These are phyloP conservation scores for Thecaphora thlaspeos DNA, from an alignment of 1,284 basidiomycete genomes.

Conservation along the genomic window DNA sequence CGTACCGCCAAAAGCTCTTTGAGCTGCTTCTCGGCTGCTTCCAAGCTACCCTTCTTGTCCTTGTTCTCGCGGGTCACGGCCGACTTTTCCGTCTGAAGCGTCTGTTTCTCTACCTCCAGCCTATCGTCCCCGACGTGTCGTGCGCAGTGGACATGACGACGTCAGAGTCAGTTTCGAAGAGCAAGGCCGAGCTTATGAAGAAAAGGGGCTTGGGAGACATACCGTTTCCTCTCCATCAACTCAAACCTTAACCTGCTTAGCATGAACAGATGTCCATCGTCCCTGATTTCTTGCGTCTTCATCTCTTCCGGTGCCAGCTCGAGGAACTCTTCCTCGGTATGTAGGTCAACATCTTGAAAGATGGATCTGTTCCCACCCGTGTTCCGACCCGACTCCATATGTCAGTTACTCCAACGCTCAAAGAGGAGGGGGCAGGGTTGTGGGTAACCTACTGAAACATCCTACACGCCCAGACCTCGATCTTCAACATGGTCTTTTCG, in stretches of 20 bases:
- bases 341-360: conserved; percentile 29
- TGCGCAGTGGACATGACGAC: no score
- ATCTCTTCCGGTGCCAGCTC: not conserved
- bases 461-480: conserved; percentile 26
- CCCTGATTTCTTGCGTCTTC: conserved; percentile 3
- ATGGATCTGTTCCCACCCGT: conserved; percentile 16
- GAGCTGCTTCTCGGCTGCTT: conserved; percentile 18
- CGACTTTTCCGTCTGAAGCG: conserved; percentile 18
- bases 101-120: conserved; percentile 21
- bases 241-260: conserved; percentile 23
- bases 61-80: conserved; percentile 25
- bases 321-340: conserved; percentile 15
- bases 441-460: conserved; percentile 13
- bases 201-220: not conserved
- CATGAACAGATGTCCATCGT: conserved; percentile 25
- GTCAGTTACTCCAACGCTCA: no score
- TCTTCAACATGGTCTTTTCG: conserved; percentile 31
- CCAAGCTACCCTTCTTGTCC: conserved; percentile 28
- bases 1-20: conserved; percentile 11
- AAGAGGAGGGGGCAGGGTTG: no score
- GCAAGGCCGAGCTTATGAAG: no score
- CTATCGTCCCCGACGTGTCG: no score
- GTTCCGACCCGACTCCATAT: no score
- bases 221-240: conserved; percentile 17
- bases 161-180: no score